These are phyloP conservation scores for Oryza longistaminata DNA, from an alignment of 176 grass and related monocot genomes.

Conservation along the genomic window DNA sequence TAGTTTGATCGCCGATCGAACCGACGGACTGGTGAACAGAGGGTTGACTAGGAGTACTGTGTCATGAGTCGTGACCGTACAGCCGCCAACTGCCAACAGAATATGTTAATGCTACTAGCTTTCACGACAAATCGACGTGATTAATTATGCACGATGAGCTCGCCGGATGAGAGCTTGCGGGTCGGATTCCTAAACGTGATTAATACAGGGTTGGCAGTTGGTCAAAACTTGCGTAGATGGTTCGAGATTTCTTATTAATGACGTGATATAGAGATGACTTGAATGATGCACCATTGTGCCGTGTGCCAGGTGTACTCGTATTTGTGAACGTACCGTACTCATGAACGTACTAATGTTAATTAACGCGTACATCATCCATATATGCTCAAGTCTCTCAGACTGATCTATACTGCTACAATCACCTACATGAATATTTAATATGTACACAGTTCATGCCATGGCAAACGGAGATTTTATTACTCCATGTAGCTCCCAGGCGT, in stretches of 20 bases:
- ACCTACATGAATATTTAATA: background rate
- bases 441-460: background rate
- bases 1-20: no score
- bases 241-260: background rate
- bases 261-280: background rate
- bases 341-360: background rate
- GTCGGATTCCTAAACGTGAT: background rate
- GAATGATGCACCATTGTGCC: background rate
- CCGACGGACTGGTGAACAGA: no score
- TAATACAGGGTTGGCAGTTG: background rate
- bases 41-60: no score
- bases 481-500: no score
- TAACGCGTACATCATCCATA: background rate
- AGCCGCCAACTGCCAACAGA: background rate
- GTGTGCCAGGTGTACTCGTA: background rate
- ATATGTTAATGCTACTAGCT: background rate
- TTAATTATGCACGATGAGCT: background rate
- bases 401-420: no score
- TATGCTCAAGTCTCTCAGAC: no score
- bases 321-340: background rate
- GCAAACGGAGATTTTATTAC: background rate
- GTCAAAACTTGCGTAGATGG: background rate
- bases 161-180: background rate
- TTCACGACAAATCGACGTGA: background rate
- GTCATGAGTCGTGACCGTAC: background rate